phyloP scores from a whole-genome alignment of 306 rosid species.

The barrel medic (Medicago truncatula) region MtrunA17r5.0-ANR NC_053045.1:47553501-47554000 shows the following conservation, averaged over 20 bases:
- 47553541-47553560: constrained; percentile 99
- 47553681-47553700: too few species aligned
- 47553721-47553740: too few species aligned
- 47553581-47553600: constrained; percentile 90
- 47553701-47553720: too few species aligned
- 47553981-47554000: constrained; percentile 5
- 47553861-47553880: constrained; percentile 8
- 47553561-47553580: constrained; percentile 79
- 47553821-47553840: neutral
- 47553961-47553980: constrained; percentile 12
- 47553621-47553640: neutral
- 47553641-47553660: neutral
- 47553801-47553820: constrained; percentile 1
- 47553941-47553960: constrained; percentile 10
- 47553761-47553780: too few species aligned
- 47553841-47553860: neutral
- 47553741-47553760: too few species aligned
- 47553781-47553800: too few species aligned
- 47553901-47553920: neutral
- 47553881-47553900: constrained; percentile 1
- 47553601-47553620: constrained; percentile 43
- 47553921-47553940: constrained; percentile 7
- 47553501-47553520: constrained; percentile 33
- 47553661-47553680: too few species aligned
- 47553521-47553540: constrained; percentile 93